Percentiles rank a stretch among this genome's conserved stretches.
Conservation (phyloP, 1,139 yeast genomes). For the Saccharomyces hybrid region DNA sequence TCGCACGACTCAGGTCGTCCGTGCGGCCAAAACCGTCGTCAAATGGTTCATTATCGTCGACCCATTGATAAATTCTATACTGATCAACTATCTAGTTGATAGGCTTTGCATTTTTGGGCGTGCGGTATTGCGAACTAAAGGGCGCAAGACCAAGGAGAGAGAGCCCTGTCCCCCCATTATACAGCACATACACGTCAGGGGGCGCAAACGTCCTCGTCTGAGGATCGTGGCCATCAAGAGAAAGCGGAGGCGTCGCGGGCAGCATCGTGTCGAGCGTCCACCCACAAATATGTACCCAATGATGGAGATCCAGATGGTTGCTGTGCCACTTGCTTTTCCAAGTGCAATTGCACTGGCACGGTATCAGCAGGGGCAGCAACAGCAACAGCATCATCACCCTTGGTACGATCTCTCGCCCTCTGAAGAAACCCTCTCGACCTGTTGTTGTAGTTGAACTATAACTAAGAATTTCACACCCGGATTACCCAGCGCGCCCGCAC, state of each 20-base stretch:
- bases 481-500: constrained; percentile 1
- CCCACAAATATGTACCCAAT: neutral
- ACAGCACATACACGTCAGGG: neutral
- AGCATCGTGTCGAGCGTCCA: neutral
- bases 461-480: neutral
- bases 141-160: neutral
- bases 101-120: neutral
- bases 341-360: neutral
- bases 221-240: neutral
- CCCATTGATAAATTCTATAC: neutral
- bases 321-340: neutral
- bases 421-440: neutral
- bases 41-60: neutral
- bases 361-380: neutral
- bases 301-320: neutral
- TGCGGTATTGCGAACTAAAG: neutral
- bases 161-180: neutral
- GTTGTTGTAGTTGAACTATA: neutral
- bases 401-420: neutral
- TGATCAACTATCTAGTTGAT: neutral
- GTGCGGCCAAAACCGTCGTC: neutral
- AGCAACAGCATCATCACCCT: neutral
- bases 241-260: neutral
- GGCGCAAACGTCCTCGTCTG: neutral
- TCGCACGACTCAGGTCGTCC: neutral